Evolutionary conservation across 2,329 filamentous ascomycete species (phyloP), one percentile per base, ranked within the genome.

Genomic region (Amesomyces nigricolor): DNA sequence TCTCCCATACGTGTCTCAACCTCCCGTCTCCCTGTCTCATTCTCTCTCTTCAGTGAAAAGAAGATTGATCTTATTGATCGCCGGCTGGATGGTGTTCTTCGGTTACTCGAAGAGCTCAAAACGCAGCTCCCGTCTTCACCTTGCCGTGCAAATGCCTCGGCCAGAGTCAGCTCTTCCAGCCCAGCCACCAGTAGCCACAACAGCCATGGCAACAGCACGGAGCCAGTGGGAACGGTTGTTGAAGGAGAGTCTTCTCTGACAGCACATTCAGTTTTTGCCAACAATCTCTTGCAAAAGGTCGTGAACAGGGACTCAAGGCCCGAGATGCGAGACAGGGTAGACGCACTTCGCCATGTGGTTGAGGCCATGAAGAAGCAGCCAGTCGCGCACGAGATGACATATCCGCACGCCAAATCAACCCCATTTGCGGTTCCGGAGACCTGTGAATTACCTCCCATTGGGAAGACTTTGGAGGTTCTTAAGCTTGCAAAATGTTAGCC

Each of bases 201-300:
- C 47, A 54, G 57, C 56, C 47, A 63, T 54, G 11, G 54, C 58
- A 43, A 56, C 48, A n/a, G 57, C 5, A 4, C 49, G 26, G 47
- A 54, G 8, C 45, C 63, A 17, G 65, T 66, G 5, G 68, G 64
- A n/a, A 64, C 66, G 5, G 65, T 71, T 3, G 64, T 76, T 8
- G 74, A 77, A 45, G 75, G 74, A 7, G 72, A 73, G 56, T 75
- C 73, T 2, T 77, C 74, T 1, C 59, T 77, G 22, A 69, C 74
- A 6, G 75, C 75, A 2, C 75, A 77, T 53, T 73, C 74, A 1
- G 70, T 69, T 11, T 77, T 78, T 58, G 75, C 75, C 35, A 75
- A 71, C 19, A 72, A 77, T 47, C 73, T 78, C 43, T 62, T 75
- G 2, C 67, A 71, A 19, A 69, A 73, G 52, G 69, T 68, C 4